These are phyloP conservation scores for Aspergillus neoniger DNA, from an alignment of 2,329 filamentous ascomycete genomes.

Conservation along the genomic window DNA sequence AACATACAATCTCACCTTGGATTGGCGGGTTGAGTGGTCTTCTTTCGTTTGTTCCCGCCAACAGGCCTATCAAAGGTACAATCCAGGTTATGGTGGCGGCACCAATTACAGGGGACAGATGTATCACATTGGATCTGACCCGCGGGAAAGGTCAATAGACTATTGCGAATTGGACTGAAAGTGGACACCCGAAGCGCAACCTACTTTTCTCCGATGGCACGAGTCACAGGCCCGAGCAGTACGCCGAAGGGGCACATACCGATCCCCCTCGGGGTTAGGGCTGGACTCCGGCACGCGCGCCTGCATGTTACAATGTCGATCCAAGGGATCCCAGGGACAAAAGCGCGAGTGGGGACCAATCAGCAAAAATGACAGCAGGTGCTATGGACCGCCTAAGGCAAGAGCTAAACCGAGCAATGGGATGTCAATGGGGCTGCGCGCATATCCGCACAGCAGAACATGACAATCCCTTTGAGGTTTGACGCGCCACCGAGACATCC, in stretches of 20 bases:
- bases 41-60: conserved; percentile 5
- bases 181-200: too few species aligned
- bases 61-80: conserved; percentile 6
- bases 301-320: neutral
- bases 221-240: conserved; percentile 8
- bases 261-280: conserved; percentile 2
- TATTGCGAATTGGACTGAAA: neutral
- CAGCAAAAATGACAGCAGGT: too few species aligned
- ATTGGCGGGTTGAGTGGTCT: neutral
- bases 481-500: too few species aligned
- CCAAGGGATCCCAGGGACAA: neutral
- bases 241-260: conserved; percentile 3
- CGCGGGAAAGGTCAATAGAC: neutral
- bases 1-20: neutral
- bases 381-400: too few species aligned
- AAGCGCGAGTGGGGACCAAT: too few species aligned
- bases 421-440: too few species aligned
- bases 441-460: too few species aligned
- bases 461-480: too few species aligned
- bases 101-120: conserved; percentile 4
- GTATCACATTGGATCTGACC: conserved; percentile 7
- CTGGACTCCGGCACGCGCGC: neutral
- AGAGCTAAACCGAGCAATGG: too few species aligned
- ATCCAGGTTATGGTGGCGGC: conserved; percentile 6
- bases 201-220: conserved; percentile 8